Base-by-base conservation (phyloP, 1,284 basidiomycete genomes). In the Cutaneotrichosporon daszewskae region DNA sequence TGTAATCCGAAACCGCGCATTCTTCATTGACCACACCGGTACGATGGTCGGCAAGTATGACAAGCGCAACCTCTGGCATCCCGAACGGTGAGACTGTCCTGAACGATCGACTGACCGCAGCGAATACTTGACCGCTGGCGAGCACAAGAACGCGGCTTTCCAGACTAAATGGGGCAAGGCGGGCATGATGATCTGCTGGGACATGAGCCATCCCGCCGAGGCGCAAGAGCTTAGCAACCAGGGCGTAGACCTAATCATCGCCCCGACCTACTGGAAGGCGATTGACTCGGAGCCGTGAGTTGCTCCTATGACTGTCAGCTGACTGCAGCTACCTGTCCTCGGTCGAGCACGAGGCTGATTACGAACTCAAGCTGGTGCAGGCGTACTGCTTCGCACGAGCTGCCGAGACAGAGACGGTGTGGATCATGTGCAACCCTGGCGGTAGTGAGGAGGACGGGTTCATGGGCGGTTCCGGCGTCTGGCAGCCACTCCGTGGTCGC, bases 11-110 rank as follows among this genome's bases (percentile, higher is more conserved):
- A 69, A 71, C 43, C 64, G 59, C 7, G 69, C 69, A 8, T 68
- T 68, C 51, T 69, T 61, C 47, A 59, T 68, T 38, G 61, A 69
- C 45, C 58, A 53, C 10, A 50, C 41, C 6, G 68, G 66, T 4
- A 39, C 58, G 20, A 29, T 62, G 4, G 20, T 53, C 4, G 63
- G 63, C 1, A 37, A 55, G 24, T 72, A 71, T 47, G 50, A 59
- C 8, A 72, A 72, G 55, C 54, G 51, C 32, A 71, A 71, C 48
- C 50, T 72, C 4, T 72, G 71, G 71, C 68, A 70, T 45, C 64
- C 67, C 12, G 71, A 72, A 54, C 47, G 66, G 66, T 68, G 27
- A 37, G 64, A 47, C 14, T 32, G 5, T 13, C 9, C 14, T 6
- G n/a, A 5, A 18, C 28, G 19, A 13, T n/a, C 14, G 13, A 18